Base-by-base conservation (phyloP, 352 stramenopile species). In the Aphanomyces cochlioides region DNA sequence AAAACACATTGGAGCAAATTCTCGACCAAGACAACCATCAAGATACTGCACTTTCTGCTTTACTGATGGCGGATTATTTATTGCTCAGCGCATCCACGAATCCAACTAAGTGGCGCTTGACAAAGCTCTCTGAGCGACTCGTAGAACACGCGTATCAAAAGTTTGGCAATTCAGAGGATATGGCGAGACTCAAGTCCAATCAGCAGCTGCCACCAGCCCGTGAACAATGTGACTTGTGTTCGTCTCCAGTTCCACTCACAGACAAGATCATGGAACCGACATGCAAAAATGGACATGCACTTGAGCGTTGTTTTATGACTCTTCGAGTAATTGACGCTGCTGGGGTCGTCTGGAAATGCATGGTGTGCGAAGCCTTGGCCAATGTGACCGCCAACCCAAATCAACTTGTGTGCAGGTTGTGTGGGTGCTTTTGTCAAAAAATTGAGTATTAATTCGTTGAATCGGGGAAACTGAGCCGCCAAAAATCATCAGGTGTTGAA, bases 401-500 rank as follows among this genome's bases (percentile, higher is more conserved):
- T 4, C 12, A 81, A 58, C 82, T 93, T 38, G 76, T 84, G 38
- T 93, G 86, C 53, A 73, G 84, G 6, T 56, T 92, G 0, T 93
- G 86, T 48, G 86, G 83, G n/a, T 91, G 78, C 69, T 91, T 17
- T 73, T 76, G 1, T 53, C 70, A 58, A 58, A 58, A 58, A 58
- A 58, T 58, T 36, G 50, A 38, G 21, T 61, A 61, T 12, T 48
- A 65, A 38, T 48, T 56, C 13, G 41, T n/a, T 21, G 84, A 92
- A 66, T 94, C 86, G 2, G 86, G 84, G 72, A 94, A 94, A 63
- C 80, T 94, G 17, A 94, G 72, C 28, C 84, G 78, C 86, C 86
- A 94, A 66, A 93, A 94, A 67, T 91, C 86, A 59, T 94, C 84
- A 6, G 86, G 86, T n/a, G 86, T 94, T 47, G 90, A 74, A 70